Percentiles rank a stretch among this genome's conserved stretches.
Evolutionary conservation across 1,284 basidiomycete species (phyloP).

Genomic region (Lentinus polychrous): DNA sequence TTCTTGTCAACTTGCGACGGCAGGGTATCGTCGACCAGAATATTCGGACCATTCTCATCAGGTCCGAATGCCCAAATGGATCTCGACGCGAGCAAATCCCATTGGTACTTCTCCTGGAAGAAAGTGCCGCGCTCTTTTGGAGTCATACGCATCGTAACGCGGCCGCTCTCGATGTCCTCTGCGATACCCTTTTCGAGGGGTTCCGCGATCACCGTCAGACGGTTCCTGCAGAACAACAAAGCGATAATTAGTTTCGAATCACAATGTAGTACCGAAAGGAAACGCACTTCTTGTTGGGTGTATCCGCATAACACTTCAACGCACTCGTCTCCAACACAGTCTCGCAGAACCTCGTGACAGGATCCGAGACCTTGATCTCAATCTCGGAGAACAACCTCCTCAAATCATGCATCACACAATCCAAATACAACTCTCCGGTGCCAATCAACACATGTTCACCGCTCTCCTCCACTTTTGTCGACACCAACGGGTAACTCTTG

Average conservation of each 20-base stretch:
- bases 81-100: conserved; percentile 95
- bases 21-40: conserved; percentile 92
- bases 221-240: conserved; percentile 61
- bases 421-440: conserved; percentile 95
- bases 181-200: conserved; percentile 91
- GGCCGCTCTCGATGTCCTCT: conserved; percentile 89
- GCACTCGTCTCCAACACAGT: conserved; percentile 98
- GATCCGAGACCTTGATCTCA: conserved; percentile 99
- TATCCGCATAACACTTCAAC: conserved; percentile 97
- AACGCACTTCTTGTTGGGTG: conserved; percentile 94
- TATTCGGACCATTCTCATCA: conserved; percentile 90
- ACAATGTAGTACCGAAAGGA: conserved; percentile 3
- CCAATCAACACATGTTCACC: conserved; percentile 97
- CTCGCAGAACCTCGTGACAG: conserved; percentile 97
- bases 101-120: conserved; percentile 95
- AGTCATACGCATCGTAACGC: conserved; percentile 89
- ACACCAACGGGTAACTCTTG: conserved; percentile 92
- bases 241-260: conserved; percentile 1
- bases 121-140: conserved; percentile 90
- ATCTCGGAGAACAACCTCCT: conserved; percentile 92
- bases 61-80: conserved; percentile 99
- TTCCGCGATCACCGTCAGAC: conserved; percentile 96
- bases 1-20: conserved; percentile 97
- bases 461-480: conserved; percentile 97
- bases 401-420: conserved; percentile 96